Evolutionary conservation across 257 asterid genomes (phyloP).

Genomic region (Nicotiana tomentosiformis): DNA sequence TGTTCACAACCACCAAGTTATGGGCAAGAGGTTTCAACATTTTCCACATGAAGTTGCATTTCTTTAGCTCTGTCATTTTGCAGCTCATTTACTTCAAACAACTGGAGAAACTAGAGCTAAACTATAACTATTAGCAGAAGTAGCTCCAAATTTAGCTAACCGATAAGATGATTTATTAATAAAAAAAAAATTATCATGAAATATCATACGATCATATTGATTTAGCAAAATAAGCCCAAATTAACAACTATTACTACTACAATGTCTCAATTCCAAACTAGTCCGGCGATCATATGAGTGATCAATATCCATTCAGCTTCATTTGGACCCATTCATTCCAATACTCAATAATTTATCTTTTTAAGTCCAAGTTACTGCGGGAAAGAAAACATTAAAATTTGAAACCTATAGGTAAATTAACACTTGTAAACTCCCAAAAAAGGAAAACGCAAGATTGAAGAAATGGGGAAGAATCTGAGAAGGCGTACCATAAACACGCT

Average conservation of each 20-base stretch:
- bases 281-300: too few relatives aligned
- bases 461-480: not conserved
- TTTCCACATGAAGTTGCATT: not conserved
- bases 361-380: too few relatives aligned
- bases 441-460: not conserved
- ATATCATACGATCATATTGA: too few relatives aligned
- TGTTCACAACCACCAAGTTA: not conserved
- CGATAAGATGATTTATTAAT: not conserved
- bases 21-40: not conserved
- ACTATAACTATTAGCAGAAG: too few relatives aligned
- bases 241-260: too few relatives aligned
- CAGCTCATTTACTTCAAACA: not conserved
- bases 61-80: not conserved
- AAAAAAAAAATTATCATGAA: not conserved
- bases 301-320: too few relatives aligned
- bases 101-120: not conserved
- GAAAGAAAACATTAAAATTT: too few relatives aligned
- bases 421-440: not conserved
- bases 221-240: too few relatives aligned
- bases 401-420: not conserved
- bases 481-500: conserved; percentile 81
- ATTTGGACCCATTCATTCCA: too few relatives aligned
- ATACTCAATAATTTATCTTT: too few relatives aligned
- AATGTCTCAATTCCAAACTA: too few relatives aligned
- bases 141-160: not conserved